Conservation (phyloP, 176 grass and related monocot genomes). For the Hyparrhenia diplandra region DNA sequence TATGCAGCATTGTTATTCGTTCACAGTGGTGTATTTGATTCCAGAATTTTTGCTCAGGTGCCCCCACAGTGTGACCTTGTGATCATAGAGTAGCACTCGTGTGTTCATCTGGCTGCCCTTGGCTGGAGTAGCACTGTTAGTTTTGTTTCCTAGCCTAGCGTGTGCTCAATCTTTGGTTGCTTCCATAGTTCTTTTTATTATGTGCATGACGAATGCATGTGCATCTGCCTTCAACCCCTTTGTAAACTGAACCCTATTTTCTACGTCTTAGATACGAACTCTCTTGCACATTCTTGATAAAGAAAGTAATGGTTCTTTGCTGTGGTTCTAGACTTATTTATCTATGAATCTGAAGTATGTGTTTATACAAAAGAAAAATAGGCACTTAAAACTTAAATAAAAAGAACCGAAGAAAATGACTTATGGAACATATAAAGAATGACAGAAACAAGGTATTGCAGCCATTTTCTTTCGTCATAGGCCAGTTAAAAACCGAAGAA, state of each 20-base stretch:
- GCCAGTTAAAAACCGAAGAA: neutral
- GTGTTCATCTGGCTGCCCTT: neutral
- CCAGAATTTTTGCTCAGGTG: neutral
- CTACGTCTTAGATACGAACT: neutral
- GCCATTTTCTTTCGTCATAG: neutral
- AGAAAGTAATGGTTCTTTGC: neutral
- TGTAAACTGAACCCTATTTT: neutral
- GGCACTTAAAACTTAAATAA: neutral
- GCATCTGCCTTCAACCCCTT: neutral
- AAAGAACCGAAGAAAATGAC: neutral
- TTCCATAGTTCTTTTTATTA: neutral
- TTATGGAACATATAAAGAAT: neutral
- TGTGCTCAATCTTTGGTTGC: neutral
- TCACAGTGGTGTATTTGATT: neutral
- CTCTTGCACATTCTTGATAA: neutral
- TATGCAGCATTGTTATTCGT: neutral
- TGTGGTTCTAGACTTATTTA: neutral
- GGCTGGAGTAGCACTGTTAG: neutral
- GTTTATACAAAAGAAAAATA: neutral
- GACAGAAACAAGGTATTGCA: neutral
- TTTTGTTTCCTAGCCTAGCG: neutral
- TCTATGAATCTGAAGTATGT: neutral
- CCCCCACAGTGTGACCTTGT: neutral
- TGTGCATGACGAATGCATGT: neutral
- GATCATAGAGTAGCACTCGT: too few species aligned